phyloP scores from a whole-genome alignment of 2,329 filamentous ascomycete genomes.

The Fusarium chaquense region DNA sequence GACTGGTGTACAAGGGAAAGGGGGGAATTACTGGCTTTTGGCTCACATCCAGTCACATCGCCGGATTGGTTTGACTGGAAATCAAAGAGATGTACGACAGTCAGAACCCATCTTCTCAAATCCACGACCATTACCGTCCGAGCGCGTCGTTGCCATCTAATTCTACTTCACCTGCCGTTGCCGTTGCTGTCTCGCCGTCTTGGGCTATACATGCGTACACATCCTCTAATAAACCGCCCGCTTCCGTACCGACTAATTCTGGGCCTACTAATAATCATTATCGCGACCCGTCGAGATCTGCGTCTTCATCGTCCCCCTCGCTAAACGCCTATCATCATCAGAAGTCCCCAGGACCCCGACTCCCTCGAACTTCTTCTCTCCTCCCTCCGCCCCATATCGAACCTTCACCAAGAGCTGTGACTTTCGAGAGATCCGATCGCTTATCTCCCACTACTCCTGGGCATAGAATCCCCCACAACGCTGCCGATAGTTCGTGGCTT shows the following conservation, averaged over 20 bases:
- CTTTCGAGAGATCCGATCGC: slow-evolving; percentile 35
- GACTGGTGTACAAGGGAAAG: slow-evolving; percentile 40
- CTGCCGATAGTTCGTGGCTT: slow-evolving; percentile 59
- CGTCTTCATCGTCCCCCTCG: slow-evolving; percentile 34
- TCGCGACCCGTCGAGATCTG: slow-evolving; percentile 37
- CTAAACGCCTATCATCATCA: slow-evolving; percentile 45
- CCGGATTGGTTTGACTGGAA: slow-evolving; percentile 32
- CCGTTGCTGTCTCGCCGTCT: slow-evolving; percentile 43
- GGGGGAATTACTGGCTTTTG: slow-evolving; percentile 45
- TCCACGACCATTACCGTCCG: slow-evolving; percentile 30
- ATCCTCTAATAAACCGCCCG: slow-evolving; percentile 13
- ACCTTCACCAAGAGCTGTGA: slow-evolving; percentile 37
- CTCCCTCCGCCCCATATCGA: slow-evolving; percentile 55
- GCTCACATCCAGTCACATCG: slow-evolving; percentile 40
- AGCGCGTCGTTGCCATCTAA: slow-evolving; percentile 38
- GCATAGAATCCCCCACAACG: slow-evolving; percentile 49
- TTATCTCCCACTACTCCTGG: slow-evolving; percentile 34
- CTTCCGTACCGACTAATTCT: slow-evolving; percentile 39
- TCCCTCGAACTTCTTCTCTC: slow-evolving; percentile 59
- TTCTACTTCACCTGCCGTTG: slow-evolving; percentile 16
- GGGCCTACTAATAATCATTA: slow-evolving; percentile 31
- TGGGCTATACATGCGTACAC: slow-evolving; percentile 37
- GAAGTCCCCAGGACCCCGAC: slow-evolving; percentile 50
- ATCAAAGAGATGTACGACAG: slow-evolving; percentile 46
- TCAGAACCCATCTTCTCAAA: slow-evolving; percentile 37